These are phyloP conservation scores for Ambrosiella xylebori DNA, from an alignment of 2,329 filamentous ascomycete species.

Conservation along the genomic window DNA sequence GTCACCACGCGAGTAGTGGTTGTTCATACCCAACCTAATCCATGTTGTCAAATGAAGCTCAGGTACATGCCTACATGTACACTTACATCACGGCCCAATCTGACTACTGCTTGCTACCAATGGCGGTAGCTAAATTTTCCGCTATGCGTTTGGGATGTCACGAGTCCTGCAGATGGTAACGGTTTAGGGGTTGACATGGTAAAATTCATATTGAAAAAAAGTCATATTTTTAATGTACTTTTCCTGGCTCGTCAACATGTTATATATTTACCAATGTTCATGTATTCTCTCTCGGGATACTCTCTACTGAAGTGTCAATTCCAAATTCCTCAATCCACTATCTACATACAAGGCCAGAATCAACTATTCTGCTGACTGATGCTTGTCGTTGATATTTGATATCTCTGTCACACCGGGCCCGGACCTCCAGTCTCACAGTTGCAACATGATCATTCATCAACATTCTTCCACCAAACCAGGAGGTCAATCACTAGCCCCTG, in stretches of 20 bases:
- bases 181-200: background rate
- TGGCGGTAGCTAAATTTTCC: background rate
- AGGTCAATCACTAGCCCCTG: background rate
- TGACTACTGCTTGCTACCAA: background rate
- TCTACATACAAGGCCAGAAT: too few relatives aligned
- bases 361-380: too few relatives aligned
- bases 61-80: background rate
- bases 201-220: too few relatives aligned
- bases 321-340: background rate
- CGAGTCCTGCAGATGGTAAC: background rate
- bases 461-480: background rate
- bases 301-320: background rate
- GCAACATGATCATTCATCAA: background rate
- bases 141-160: background rate
- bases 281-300: background rate
- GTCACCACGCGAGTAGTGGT: background rate
- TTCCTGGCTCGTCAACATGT: background rate
- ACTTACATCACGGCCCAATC: slow-evolving; percentile 3
- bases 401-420: too few relatives aligned
- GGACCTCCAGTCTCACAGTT: too few relatives aligned
- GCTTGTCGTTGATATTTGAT: too few relatives aligned
- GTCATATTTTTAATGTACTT: too few relatives aligned
- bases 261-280: background rate
- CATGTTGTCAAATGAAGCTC: background rate
- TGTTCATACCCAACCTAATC: slow-evolving; percentile 1